Conservation (phyloP, 2,329 filamentous ascomycete genomes). For the Paraphaeosphaeria sporulosa region DNA sequence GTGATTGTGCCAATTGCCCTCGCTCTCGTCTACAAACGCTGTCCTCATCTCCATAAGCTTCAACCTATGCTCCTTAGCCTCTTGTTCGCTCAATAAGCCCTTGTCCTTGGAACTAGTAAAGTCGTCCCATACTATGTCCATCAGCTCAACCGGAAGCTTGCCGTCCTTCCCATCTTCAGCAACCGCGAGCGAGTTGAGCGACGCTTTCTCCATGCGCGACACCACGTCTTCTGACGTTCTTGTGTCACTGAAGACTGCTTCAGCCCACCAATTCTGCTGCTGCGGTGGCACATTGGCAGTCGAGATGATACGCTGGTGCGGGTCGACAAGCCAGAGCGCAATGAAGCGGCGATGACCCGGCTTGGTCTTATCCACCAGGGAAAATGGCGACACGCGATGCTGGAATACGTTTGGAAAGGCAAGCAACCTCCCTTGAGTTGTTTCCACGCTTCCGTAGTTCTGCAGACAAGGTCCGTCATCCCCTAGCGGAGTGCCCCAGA, state of each 20-base stretch:
- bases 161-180: background rate
- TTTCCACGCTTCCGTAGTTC: conserved; percentile 57
- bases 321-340: conserved; percentile 66
- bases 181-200: conserved; percentile 22
- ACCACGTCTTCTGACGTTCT: conserved; percentile 2
- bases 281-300: conserved; percentile 61
- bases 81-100: conserved; percentile 7
- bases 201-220: background rate
- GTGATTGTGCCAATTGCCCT: background rate
- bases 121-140: conserved; percentile 14
- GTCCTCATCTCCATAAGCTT: conserved; percentile 16
- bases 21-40: conserved; percentile 1
- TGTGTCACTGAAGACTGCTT: background rate
- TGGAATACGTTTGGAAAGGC: conserved; percentile 60
- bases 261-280: conserved; percentile 52
- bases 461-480: conserved; percentile 40
- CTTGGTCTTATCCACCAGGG: conserved; percentile 56
- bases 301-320: conserved; percentile 57
- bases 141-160: conserved; percentile 16
- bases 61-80: conserved; percentile 15
- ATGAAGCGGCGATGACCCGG: conserved; percentile 65
- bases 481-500: conserved; percentile 18
- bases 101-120: background rate
- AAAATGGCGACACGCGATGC: conserved; percentile 48
- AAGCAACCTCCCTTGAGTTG: conserved; percentile 58